Evolutionary conservation across 1,284 basidiomycete species (phyloP), one percentile per base, ranked within the genome.

Genomic region (Pseudomicrostroma phylloplanum): DNA sequence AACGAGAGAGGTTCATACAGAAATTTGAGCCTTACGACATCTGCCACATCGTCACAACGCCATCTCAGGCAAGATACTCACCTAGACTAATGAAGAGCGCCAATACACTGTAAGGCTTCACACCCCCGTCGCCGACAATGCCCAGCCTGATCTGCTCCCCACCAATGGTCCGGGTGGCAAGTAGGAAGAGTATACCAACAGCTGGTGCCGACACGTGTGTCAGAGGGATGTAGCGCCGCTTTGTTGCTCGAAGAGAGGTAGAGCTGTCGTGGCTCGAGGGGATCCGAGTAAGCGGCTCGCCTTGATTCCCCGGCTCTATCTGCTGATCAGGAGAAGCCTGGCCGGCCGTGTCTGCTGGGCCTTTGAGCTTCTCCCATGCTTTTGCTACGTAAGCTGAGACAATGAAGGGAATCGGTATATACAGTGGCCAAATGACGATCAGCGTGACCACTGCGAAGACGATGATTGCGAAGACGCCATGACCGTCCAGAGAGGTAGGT

Each of bases 51-150:
- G 3, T 4, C 30, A 36, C 30, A 36, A 4, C 4, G 4, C 9
- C 30, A 3, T 36, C 9, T 36, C 30, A 36, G 30, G 9, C 43
- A 3, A 17, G 12, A 6, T 21, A 48, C 43, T 48, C 43, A 48
- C 43, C 43, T 59, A 97, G 83, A 1, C 89, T 90, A 68, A 92
- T 86, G 81, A 97, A 96, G 3, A 97, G 83, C 30, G 91, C 89
- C 79, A 97, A 86, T 65, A 97, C 92, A 78, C 96, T 91, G 73
- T 93, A 90, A 0, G 94, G 93, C 68, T 90, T 85, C 46, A 96
- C 85, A 1, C 89, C 89, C 56, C 87, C 87, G 0, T 84, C 81
- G 21, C 88, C 88, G 0, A 83, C 82, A 46, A 85, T 84, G 12
- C 92, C 92, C 60, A 85, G 81, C 6, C 86, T 83, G 26, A 94